These are phyloP conservation scores for Hippophae tibetana DNA, from an alignment of 306 rosid genomes.

Conservation along the genomic window DNA sequence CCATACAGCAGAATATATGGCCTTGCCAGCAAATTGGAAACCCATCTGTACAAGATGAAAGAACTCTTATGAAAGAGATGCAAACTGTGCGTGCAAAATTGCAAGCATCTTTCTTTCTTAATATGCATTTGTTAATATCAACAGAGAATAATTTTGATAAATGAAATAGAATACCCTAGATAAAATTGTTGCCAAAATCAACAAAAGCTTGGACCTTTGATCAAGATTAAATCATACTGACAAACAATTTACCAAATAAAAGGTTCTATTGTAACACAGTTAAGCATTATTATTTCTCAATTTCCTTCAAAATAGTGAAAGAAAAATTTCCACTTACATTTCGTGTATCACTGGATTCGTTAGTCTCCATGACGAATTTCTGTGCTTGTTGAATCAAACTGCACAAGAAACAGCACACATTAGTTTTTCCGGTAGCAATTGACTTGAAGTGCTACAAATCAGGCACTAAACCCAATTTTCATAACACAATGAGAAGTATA, in stretches of 20 bases:
- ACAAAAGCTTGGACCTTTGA: too few relatives aligned
- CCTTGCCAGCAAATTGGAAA: conserved; percentile 87
- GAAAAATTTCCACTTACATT: conserved; percentile 34
- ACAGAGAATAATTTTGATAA: neutral
- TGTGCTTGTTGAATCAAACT: conserved; percentile 82
- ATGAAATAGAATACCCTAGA: neutral
- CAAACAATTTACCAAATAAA: too few relatives aligned
- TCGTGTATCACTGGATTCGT: conserved; percentile 61
- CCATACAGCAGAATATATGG: conserved; percentile 90
- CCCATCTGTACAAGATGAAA: conserved; percentile 61
- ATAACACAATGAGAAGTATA: neutral
- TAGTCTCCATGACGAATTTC: conserved; percentile 48
- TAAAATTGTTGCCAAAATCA: too few relatives aligned
- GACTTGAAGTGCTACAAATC: conserved; percentile 8
- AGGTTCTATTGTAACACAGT: too few relatives aligned
- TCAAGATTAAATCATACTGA: too few relatives aligned
- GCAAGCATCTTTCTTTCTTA: too few relatives aligned
- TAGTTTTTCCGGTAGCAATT: conserved; percentile 20
- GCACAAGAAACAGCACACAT: conserved; percentile 29
- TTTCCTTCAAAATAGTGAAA: neutral
- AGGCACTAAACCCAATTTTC: conserved; percentile 2
- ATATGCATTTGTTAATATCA: neutral
- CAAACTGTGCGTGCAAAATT: too few relatives aligned
- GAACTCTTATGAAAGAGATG: conserved; percentile 9
- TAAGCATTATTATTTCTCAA: too few relatives aligned